A percentile compares a stretch with the other conserved stretches of the same genome.
Evolutionary conservation across 2,329 filamentous ascomycete species (phyloP).

Genomic region (Apiospora rasikravindrae): DNA sequence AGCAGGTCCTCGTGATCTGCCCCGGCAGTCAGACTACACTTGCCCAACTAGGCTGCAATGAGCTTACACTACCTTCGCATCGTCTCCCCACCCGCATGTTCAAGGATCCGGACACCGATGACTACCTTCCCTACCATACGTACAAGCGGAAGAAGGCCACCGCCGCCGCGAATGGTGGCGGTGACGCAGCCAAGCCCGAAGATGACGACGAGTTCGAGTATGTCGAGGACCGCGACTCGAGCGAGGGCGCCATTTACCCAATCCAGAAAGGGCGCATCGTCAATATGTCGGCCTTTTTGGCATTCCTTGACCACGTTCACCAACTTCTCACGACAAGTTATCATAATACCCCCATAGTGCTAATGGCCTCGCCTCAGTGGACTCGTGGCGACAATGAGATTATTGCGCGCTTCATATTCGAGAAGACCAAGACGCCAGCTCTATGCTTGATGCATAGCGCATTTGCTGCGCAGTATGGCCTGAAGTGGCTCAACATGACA

Average conservation of each 20-base stretch:
- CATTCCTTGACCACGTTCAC: slow-evolving; percentile 91
- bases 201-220: slow-evolving; percentile 68
- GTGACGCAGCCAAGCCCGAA: slow-evolving; percentile 48
- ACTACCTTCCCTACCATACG: slow-evolving; percentile 78
- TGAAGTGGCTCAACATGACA: slow-evolving; percentile 76
- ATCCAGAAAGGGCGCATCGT: slow-evolving; percentile 75
- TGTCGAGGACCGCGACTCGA: slow-evolving; percentile 86
- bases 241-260: slow-evolving; percentile 89
- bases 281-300: slow-evolving; percentile 92
- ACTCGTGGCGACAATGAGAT: slow-evolving; percentile 84
- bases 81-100: slow-evolving; percentile 96
- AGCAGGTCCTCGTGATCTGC: slow-evolving; percentile 73
- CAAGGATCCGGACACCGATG: slow-evolving; percentile 77
- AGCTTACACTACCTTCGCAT: slow-evolving; percentile 88
- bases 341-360: slow-evolving; percentile 93
- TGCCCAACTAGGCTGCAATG: slow-evolving; percentile 86
- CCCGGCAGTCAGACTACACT: slow-evolving; percentile 88
- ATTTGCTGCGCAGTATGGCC: slow-evolving; percentile 84
- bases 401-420: slow-evolving; percentile 93
- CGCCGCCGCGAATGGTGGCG: slow-evolving; percentile 23
- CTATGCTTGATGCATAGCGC: slow-evolving; percentile 91
- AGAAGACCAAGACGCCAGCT: slow-evolving; percentile 93
- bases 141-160: slow-evolving; percentile 63
- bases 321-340: slow-evolving; percentile 87
- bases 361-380: slow-evolving; percentile 91